Evolutionary conservation across 2,329 filamentous ascomycete species (phyloP).

Genomic region (Colletotrichum melonis): DNA sequence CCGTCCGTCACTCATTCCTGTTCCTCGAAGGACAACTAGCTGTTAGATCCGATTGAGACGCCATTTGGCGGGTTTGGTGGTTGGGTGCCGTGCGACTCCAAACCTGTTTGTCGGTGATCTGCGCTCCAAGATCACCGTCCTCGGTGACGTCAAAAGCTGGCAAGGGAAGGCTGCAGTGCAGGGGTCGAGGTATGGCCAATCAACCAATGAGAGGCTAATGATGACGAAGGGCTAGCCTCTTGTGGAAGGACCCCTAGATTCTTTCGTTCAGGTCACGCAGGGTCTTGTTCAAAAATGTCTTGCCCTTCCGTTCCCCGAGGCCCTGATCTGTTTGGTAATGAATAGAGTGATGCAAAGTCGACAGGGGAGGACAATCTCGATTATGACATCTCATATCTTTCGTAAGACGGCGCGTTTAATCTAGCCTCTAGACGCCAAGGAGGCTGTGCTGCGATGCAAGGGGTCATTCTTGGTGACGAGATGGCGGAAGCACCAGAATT

Average conservation of each 20-base stretch:
- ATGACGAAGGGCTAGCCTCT: constrained; percentile 4
- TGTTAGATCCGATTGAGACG: neutral
- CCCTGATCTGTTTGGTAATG: neutral
- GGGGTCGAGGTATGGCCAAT: neutral
- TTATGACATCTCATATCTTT: constrained; percentile 26
- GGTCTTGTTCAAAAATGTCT: constrained; percentile 24
- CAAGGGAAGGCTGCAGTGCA: neutral
- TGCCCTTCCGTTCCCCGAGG: neutral
- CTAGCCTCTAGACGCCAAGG: neutral
- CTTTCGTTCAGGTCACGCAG: constrained; percentile 13
- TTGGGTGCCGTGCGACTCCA: constrained; percentile 19
- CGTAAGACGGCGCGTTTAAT: neutral
- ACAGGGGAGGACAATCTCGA: neutral
- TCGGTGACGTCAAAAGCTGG: constrained; percentile 28
- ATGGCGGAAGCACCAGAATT: neutral
- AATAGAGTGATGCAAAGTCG: neutral
- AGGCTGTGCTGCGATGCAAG: constrained; percentile 25
- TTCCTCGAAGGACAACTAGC: neutral
- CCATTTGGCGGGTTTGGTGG: neutral
- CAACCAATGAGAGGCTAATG: constrained; percentile 9
- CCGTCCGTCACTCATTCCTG: neutral
- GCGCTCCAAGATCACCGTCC: constrained; percentile 19
- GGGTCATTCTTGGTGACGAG: neutral
- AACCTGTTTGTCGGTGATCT: constrained; percentile 33
- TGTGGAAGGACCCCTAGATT: constrained; percentile 35